Evolutionary conservation across 2,329 filamentous ascomycete species (phyloP), one percentile per base, ranked within the genome.

Genomic region (Neofusicoccum sp.): DNA sequence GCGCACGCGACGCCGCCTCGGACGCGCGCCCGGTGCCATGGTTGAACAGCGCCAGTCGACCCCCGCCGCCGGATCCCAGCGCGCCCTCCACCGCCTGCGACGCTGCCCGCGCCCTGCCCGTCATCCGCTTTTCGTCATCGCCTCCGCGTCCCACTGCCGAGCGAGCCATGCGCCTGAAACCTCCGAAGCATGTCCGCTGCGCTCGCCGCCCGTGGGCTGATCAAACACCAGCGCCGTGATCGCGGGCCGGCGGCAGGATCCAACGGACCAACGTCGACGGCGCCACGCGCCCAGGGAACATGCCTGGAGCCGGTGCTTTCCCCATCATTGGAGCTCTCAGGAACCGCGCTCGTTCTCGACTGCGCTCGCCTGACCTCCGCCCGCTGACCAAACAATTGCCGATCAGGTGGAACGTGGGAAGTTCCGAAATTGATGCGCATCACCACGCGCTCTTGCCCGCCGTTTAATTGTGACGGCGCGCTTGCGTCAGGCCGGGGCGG

Each of bases 161-260:
- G 22, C 22, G 22, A 22, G 22, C 49, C 49, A 11, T 7, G 6
- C 48, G 41, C 36, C 12, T 45, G 54, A 45, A 58, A 58, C 54
- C 37, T 44, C 54, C 54, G 54, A 58, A n/a, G 29, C 41, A 58
- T 45, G n/a, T 41, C 52, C 52, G 52, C 52, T 37, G 54, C 54
- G 44, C 8, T n/a, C 31, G 36, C 22, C 16, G 54, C 39, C 54
- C 54, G 54, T 58, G 54, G 54, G 54, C 43, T 58, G 54, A 58
- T 58, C 54, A 58, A 58, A 58, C 54, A 58, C 54, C 54, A 58
- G 54, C 54, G 54, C 54, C 54, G 54, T 58, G 54, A 58, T 41
- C 54, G 54, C 54, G 54, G 54, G 54, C 54, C 54, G 54, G 54
- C 54, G 54, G 54, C 34, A 58, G 54, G 54, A 58, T 58, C 52